Evolutionary conservation across 106 monocot genomes (phyloP), one percentile per base, ranked within the genome.

Genomic region (Apostasia ramifera): DNA sequence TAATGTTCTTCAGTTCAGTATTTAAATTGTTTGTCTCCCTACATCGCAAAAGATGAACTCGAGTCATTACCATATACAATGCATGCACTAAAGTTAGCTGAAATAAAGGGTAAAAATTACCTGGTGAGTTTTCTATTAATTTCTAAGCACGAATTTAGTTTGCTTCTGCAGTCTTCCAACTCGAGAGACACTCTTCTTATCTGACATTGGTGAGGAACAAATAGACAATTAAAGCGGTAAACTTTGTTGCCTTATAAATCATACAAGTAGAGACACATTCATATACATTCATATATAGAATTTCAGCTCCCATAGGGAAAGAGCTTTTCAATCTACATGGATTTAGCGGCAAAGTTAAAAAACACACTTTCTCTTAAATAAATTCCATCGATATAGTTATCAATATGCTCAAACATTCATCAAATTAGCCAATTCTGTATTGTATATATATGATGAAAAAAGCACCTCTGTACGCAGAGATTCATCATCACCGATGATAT

Each of bases 111-210:
- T 3, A 46, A 63, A 3, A 60, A 40, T 66, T 80, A 95, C 95
- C 91, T 88, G 14, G 73, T 82, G 4, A 97, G 86, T 46, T 71
- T 78, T 75, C 76, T 74, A 81, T 97, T 97, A 12, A 80, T 70
- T 68, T 92, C 81, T 65, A 86, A 57, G 70, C 80, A 86, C 74
- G 78, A 74, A 60, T 86, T 84, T 0, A 97, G 77, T 42, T 86
- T 76, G 59, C 74, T 78, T 58, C 74, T 91, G 78, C 88, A 97
- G 43, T 82, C 80, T 55, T 89, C 84, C 70, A 97, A 74, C 74
- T 97, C 95, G 63, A 79, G 63, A n/a, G 41, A 59, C n/a, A 92
- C 82, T 66, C 66, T 78, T 59, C 77, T 80, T 62, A 92, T 12
- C 38, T 57, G 40, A 50, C 26, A 66, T 51, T n/a, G 7, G n/a